Evolutionary conservation across 495 filamentous ascomycete genomes (phyloP), one percentile per base, ranked within the genome.

Genomic region (Echria macrotheca): DNA sequence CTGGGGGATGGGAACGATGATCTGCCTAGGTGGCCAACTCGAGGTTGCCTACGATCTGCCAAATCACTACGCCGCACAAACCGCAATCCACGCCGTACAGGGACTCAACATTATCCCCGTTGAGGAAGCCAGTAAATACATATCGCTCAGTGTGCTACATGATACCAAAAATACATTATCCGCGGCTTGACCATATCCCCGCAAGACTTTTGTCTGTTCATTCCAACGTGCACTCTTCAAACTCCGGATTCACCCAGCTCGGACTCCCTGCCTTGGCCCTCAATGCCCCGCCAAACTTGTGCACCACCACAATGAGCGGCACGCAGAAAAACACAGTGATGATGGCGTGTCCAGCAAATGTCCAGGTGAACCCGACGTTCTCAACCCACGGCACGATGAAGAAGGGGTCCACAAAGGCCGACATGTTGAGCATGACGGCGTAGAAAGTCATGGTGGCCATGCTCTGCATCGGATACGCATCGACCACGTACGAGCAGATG

Each of bases 401-500:
- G 58, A 83, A 82, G n/a, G 66, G 68, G 52, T 67, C 60, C 22
- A 64, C 51, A 38, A 66, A 69, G 10, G 64, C 66, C n/a, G 55
- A 56, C 19, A 80, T 47, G 45, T 83, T 84, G n/a, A 84, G 67
- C 22, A 80, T 64, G 2, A 83, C 79, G 2, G 76, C 68, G 49
- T 83, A 83, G 58, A 82, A 83, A 5, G 75, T 80, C 12, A 83
- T 73, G 18, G 81, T 68, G 36, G 72, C 73, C 57, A 80, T 81
- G 21, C 73, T 74, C 53, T 83, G 78, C 19, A 76, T 58, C 0
- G 77, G 78, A 53, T 82, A 80, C 38, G 69, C 68, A 52, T 82
- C 80, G 9, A 83, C 72, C 15, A 84, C 69, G 47, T 83, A 83
- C 19, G 69, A 66, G 28, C 68, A 77, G 8, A 73, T 65, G 5